Conservation (phyloP, 768 basidiomycete species). For the Podaxis sp. region DNA sequence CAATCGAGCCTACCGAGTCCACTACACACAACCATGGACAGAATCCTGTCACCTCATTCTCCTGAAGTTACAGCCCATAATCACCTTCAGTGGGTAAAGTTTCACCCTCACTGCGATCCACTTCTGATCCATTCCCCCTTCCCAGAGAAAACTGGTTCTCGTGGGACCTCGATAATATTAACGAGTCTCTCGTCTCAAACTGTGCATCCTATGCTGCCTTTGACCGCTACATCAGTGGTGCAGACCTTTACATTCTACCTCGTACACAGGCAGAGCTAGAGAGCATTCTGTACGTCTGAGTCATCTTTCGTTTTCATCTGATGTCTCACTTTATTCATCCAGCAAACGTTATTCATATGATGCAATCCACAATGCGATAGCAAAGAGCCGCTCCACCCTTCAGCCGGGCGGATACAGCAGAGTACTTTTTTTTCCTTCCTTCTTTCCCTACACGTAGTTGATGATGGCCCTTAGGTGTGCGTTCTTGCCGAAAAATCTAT, state of each 20-base stretch:
- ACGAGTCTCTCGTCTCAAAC: conserved; percentile 73
- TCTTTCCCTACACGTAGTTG: not conserved
- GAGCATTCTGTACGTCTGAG: conserved; percentile 61
- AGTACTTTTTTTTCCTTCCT: conserved; percentile 28
- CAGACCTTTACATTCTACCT: conserved; percentile 72
- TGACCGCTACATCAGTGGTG: conserved; percentile 68
- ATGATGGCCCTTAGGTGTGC: conserved; percentile 50
- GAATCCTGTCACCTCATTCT: conserved; percentile 70
- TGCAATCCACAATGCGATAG: conserved; percentile 78
- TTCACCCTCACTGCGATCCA: conserved; percentile 1
- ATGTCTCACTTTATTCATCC: conserved; percentile 15
- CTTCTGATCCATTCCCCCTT: conserved; percentile 20
- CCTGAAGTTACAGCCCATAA: conserved; percentile 73
- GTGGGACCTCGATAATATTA: conserved; percentile 72
- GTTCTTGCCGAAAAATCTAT: conserved; percentile 73
- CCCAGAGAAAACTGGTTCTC: conserved; percentile 63
- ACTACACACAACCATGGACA: conserved; percentile 49
- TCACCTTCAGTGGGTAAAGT: conserved; percentile 57
- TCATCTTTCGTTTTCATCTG: conserved; percentile 15
- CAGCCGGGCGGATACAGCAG: conserved; percentile 53
- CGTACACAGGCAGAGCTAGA: conserved; percentile 65
- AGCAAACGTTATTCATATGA: conserved; percentile 79
- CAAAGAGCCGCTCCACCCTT: conserved; percentile 63
- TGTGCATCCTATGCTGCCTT: conserved; percentile 83
- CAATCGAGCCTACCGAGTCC: conserved; percentile 4